These are phyloP conservation scores for Suhomyces kunorum DNA, from an alignment of 1,139 yeast genomes.

Conservation along the genomic window DNA sequence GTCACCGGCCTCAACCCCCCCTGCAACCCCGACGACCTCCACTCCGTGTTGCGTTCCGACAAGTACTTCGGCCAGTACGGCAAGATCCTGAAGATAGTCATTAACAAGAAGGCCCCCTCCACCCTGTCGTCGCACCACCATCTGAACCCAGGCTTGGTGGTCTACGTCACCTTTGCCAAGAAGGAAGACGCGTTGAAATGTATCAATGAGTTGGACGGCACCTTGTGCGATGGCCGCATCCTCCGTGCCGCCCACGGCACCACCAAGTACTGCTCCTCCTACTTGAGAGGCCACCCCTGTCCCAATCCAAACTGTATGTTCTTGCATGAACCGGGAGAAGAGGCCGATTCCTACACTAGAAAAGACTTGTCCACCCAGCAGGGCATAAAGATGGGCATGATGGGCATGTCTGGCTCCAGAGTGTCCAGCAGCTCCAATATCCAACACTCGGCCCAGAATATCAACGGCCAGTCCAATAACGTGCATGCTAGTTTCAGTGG, in stretches of 20 bases:
- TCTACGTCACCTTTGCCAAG: constrained; percentile 88
- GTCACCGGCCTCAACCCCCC: constrained; percentile 96
- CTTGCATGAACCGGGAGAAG: constrained; percentile 98
- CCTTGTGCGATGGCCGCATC: constrained; percentile 84
- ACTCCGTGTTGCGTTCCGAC: constrained; percentile 80
- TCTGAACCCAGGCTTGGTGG: constrained; percentile 81
- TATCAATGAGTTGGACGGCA: constrained; percentile 91
- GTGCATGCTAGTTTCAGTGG: constrained; percentile 16
- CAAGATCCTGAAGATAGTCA: constrained; percentile 88
- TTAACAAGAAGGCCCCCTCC: constrained; percentile 72
- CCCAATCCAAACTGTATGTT: constrained; percentile 99
- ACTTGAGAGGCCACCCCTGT: constrained; percentile 91
- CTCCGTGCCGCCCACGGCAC: constrained; percentile 97
- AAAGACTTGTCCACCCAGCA: constrained; percentile 88
- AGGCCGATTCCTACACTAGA: constrained; percentile 94
- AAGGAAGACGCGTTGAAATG: constrained; percentile 95
- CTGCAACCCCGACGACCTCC: constrained; percentile 85
- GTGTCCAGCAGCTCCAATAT: constrained; percentile 18
- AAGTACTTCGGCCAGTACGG: constrained; percentile 98
- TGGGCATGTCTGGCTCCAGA: constrained; percentile 29
- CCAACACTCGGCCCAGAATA: constrained; percentile 12
- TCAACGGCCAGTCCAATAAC: constrained; percentile 6
- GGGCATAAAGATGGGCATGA: constrained; percentile 60
- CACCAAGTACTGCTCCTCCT: constrained; percentile 95
- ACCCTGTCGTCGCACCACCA: constrained; percentile 40